Evolutionary conservation across 257 asterid genomes (phyloP).

Genomic region (Nicotiana sylvestris): DNA sequence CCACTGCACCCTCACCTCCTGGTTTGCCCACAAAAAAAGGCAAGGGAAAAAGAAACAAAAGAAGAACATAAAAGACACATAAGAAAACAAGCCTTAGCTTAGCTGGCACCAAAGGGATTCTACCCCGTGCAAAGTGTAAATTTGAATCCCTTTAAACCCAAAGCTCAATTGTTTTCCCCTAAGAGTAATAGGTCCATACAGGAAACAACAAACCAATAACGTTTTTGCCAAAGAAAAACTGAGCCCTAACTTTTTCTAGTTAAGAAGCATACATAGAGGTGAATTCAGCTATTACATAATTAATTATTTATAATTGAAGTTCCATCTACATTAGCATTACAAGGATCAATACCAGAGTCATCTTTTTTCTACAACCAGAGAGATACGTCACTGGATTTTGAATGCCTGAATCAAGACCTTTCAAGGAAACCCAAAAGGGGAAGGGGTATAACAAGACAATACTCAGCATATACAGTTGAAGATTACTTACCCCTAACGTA

Average conservation of each 20-base stretch:
- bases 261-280: neutral
- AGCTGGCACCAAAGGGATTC: neutral
- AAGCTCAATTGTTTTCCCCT: neutral
- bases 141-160: neutral
- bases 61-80: neutral
- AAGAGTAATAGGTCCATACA: neutral
- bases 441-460: conserved; percentile 12
- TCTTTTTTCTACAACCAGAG: neutral
- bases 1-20: neutral
- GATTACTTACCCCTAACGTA: conserved; percentile 65
- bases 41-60: neutral
- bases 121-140: neutral
- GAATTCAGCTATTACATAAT: neutral
- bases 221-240: neutral
- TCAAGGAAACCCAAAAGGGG: neutral
- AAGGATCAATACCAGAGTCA: conserved; percentile 1
- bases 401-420: neutral
- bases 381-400: neutral
- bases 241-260: neutral
- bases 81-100: conserved; percentile 1
- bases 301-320: neutral
- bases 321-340: neutral
- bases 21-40: neutral
- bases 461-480: neutral
- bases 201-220: neutral